A percentile compares a stretch with the other conserved stretches of the same genome.
Conservation (phyloP, 148 eudicot species). For the Fagopyrum esculentum region DNA sequence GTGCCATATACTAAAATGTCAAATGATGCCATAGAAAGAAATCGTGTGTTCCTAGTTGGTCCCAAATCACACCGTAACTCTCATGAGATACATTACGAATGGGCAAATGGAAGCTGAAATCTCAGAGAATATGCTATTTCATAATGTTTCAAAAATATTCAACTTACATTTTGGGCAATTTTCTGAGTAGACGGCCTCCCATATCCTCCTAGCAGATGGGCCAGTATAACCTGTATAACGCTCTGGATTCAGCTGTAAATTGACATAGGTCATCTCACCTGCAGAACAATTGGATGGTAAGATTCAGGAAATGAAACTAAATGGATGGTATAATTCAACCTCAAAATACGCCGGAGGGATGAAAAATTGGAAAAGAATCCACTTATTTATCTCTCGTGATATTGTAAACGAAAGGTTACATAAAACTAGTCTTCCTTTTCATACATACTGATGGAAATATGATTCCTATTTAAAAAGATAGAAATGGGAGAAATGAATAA, state of each 20-base stretch:
- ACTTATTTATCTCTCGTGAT: background rate
- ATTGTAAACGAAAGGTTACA: background rate
- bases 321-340: background rate
- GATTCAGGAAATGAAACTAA: background rate
- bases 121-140: background rate
- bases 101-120: background rate
- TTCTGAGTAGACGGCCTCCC: conserved; percentile 96
- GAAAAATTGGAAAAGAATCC: background rate
- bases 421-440: no score
- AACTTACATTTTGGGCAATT: conserved; percentile 91
- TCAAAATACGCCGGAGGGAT: background rate
- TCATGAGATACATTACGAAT: no score
- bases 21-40: no score
- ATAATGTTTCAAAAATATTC: background rate
- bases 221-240: conserved; percentile 87
- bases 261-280: conserved; percentile 98
- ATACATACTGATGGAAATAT: no score
- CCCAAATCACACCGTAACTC: no score
- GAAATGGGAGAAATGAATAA: no score
- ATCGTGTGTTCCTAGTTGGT: no score
- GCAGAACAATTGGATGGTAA: conserved; percentile 7
- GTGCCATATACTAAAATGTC: no score
- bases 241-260: conserved; percentile 84
- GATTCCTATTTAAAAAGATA: no score
- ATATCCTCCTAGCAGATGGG: conserved; percentile 89